phyloP scores from a whole-genome alignment of 768 basidiomycete genomes.

The Arthromyces matolae region DNA sequence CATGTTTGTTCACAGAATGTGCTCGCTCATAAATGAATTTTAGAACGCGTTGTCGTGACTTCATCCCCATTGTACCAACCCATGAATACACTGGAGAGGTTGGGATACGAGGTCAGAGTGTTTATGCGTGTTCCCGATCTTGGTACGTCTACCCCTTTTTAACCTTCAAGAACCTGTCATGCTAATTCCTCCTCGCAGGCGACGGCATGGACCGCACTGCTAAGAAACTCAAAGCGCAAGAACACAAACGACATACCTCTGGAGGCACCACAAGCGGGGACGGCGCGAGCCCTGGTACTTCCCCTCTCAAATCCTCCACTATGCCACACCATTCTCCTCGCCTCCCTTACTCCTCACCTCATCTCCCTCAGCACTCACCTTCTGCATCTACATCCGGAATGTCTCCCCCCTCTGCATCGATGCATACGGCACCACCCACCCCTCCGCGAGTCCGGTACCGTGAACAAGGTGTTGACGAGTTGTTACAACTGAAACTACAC shows the following conservation, averaged over 20 bases:
- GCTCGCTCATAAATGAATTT: background rate
- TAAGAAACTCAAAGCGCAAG: constrained; percentile 18
- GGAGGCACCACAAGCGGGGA: constrained; percentile 13
- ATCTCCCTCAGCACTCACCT: too few relatives aligned
- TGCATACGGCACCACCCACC: background rate
- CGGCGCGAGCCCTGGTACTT: background rate
- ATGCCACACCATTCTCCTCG: background rate
- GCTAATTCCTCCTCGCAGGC: constrained; percentile 21
- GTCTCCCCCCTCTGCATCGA: background rate
- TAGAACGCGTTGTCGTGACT: constrained; percentile 67
- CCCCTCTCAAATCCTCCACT: background rate
- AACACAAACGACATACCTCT: constrained; percentile 8
- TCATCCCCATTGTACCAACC: constrained; percentile 84
- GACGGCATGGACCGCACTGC: constrained; percentile 52
- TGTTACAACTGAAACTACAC: constrained; percentile 88
- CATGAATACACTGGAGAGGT: constrained; percentile 63
- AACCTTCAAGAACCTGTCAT: background rate
- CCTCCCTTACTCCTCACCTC: too few relatives aligned
- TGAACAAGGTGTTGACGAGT: constrained; percentile 94
- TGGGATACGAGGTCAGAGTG: constrained; percentile 74
- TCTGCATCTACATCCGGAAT: background rate
- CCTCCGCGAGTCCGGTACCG: constrained; percentile 57
- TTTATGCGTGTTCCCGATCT: constrained; percentile 69
- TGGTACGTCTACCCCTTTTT: constrained; percentile 24
- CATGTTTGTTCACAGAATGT: background rate